phyloP scores from a whole-genome alignment of 2,329 filamentous ascomycete species.

The Diaporthe capsici region DNA sequence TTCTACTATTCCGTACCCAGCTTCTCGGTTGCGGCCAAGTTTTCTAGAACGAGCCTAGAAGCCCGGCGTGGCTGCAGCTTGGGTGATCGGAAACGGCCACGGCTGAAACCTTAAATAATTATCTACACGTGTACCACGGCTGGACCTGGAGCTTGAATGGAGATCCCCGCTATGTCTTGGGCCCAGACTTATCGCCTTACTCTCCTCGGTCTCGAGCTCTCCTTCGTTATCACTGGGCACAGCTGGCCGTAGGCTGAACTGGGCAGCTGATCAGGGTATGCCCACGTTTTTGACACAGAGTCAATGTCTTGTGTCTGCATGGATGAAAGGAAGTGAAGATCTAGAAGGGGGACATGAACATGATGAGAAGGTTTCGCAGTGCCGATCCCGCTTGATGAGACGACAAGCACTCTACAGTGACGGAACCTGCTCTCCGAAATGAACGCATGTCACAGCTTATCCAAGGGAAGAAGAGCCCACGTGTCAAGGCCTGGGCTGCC shows the following conservation, averaged over 20 bases:
- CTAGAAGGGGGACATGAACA: background rate
- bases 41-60: slow-evolving; percentile 30
- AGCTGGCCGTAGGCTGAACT: background rate
- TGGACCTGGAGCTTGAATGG: background rate
- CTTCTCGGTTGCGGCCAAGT: background rate
- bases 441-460: background rate
- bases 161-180: background rate
- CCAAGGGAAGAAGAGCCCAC: background rate
- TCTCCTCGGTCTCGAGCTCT: no score
- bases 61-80: background rate
- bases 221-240: background rate
- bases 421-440: slow-evolving; percentile 2
- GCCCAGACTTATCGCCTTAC: background rate
- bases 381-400: background rate
- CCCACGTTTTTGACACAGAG: background rate
- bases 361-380: slow-evolving; percentile 6
- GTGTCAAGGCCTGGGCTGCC: background rate
- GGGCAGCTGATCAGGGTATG: background rate
- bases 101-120: slow-evolving; percentile 1
- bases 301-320: background rate
- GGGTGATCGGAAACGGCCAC: background rate
- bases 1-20: background rate
- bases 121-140: background rate
- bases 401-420: background rate
- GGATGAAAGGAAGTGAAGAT: background rate